phyloP scores from a whole-genome alignment of 2,329 filamentous ascomycete species.

The Xylariaceae sp. region DNA sequence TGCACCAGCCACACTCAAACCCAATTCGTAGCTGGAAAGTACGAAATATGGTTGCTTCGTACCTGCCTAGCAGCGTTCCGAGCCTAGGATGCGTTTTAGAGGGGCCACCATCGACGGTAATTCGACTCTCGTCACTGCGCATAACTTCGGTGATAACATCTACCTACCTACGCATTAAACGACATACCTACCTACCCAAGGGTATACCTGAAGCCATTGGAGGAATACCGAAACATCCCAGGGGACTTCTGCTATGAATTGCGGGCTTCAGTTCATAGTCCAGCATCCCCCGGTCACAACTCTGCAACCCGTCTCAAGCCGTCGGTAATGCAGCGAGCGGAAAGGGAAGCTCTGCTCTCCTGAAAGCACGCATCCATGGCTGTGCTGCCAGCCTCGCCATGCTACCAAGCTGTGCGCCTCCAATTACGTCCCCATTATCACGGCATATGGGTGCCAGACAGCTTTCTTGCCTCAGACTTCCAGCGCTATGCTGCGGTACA shows the following conservation, averaged over 20 bases:
- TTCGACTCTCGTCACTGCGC: too few species aligned
- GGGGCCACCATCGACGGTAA: too few species aligned
- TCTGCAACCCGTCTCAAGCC: slow-evolving; percentile 5
- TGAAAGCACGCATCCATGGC: slow-evolving; percentile 37
- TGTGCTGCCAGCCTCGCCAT: slow-evolving; percentile 40
- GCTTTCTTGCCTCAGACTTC: slow-evolving; percentile 47
- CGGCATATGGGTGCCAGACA: slow-evolving; percentile 56
- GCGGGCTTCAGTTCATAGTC: background rate
- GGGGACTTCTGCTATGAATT: background rate
- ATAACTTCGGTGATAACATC: too few species aligned
- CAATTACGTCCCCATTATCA: slow-evolving; percentile 37
- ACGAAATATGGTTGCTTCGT: too few species aligned
- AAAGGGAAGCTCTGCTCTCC: slow-evolving; percentile 2
- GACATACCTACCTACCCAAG: too few species aligned
- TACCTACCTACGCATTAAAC: too few species aligned
- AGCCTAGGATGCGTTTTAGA: too few species aligned
- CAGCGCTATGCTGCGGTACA: slow-evolving; percentile 38
- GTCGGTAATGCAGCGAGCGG: slow-evolving; percentile 11
- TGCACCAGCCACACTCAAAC: background rate
- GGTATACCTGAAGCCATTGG: too few species aligned
- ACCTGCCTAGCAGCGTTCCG: too few species aligned
- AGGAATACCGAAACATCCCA: background rate
- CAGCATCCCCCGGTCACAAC: background rate
- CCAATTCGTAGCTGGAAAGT: background rate
- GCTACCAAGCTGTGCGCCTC: slow-evolving; percentile 45